A percentile compares a stretch with the other conserved stretches of the same genome.
These are phyloP conservation scores for Ploettnerulaceae sp. DNA, from an alignment of 2,329 filamentous ascomycete genomes.

Conservation along the genomic window DNA sequence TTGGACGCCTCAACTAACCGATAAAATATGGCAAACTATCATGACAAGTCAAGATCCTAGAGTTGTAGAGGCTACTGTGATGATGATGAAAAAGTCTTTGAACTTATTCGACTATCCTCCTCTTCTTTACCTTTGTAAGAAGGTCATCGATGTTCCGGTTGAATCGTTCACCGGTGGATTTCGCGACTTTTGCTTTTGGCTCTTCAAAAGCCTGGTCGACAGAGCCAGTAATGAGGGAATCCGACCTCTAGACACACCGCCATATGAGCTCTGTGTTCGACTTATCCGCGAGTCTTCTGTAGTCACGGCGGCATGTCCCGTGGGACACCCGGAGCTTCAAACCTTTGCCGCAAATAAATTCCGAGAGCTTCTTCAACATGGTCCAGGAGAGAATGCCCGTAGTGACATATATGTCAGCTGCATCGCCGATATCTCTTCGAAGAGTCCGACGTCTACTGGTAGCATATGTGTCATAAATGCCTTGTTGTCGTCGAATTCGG, in stretches of 20 bases:
- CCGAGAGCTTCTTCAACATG: constrained; percentile 51
- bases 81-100: constrained; percentile 52
- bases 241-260: constrained; percentile 40
- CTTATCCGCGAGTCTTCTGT: constrained; percentile 68
- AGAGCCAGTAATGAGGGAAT: constrained; percentile 40
- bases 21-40: constrained; percentile 80
- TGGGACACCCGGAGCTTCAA: constrained; percentile 58
- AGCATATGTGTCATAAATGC: constrained; percentile 63
- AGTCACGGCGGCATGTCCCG: constrained; percentile 46
- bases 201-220: constrained; percentile 47
- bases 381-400: constrained; percentile 52
- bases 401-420: constrained; percentile 61
- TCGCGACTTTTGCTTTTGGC: constrained; percentile 54
- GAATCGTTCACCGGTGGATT: constrained; percentile 57
- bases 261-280: constrained; percentile 55
- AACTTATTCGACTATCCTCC: constrained; percentile 45
- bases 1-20: constrained; percentile 67
- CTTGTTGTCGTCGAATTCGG: constrained; percentile 43
- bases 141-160: constrained; percentile 61
- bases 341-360: constrained; percentile 59
- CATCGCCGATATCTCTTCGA: constrained; percentile 60
- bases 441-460: constrained; percentile 61
- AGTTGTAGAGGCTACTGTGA: constrained; percentile 73
- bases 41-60: constrained; percentile 77
- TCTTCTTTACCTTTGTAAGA: constrained; percentile 64